These are phyloP conservation scores for Volvox africanus DNA, from an alignment of 139 green algal genomes.

Conservation along the genomic window DNA sequence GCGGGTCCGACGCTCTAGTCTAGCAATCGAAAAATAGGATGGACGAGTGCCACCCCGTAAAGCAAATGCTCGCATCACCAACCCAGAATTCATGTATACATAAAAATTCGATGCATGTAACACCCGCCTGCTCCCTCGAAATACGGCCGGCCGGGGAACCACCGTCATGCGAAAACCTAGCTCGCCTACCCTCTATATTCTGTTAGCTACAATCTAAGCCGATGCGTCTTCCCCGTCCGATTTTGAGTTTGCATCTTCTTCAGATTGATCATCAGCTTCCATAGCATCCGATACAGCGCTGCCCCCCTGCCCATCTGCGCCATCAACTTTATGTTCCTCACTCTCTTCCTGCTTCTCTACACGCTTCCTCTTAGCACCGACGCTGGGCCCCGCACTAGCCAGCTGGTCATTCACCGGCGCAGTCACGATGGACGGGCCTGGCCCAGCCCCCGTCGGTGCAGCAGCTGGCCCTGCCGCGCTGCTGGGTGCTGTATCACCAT, in stretches of 20 bases:
- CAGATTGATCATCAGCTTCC: neutral
- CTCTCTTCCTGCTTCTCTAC: neutral
- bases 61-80: too few relatives aligned
- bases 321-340: neutral
- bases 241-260: neutral
- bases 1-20: too few relatives aligned
- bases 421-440: neutral
- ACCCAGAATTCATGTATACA: too few relatives aligned
- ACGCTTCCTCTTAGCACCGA: neutral
- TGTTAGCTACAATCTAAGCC: neutral
- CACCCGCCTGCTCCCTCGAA: neutral
- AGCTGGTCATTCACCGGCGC: neutral
- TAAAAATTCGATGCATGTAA: neutral
- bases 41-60: too few relatives aligned
- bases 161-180: too few relatives aligned
- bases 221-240: neutral
- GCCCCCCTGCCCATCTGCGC: neutral
- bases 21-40: too few relatives aligned
- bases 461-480: neutral
- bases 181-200: neutral
- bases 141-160: too few relatives aligned
- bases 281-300: neutral
- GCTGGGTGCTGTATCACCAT: slow-evolving; percentile 5
- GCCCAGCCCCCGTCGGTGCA: neutral
- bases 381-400: neutral